Base-by-base conservation (phyloP, 441 rosid genomes). In the Biscutella laevigata region DNA sequence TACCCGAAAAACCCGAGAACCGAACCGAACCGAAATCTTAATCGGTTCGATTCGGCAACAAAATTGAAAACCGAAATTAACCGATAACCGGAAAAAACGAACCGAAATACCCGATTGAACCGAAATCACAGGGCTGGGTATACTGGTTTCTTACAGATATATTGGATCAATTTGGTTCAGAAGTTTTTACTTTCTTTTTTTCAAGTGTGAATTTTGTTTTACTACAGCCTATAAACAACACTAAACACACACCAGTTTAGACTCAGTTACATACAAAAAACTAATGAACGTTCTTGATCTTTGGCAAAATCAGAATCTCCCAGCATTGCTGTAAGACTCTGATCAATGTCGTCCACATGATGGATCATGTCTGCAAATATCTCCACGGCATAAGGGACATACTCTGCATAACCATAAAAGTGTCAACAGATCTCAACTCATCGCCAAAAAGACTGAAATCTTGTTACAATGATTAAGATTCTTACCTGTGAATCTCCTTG, bases 401-500 rank as follows among this genome's bases (percentile, higher is more conserved):
- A 92, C 96, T 82, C 99, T 92, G 81, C 71, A 67, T 35, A 38
- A 44, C 33, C 38, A 58, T 16, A 5, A 29, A 32, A 48, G 0
- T 36, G 41, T 36, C 52, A 55, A 59, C 28, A 59, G 61, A 59
- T 52, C 30, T 20, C 35, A 44, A 37, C 33, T 53, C 17, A 11
- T 0, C 8, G 45, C 19, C 10, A 3, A 27, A 17, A 41, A 7
- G 4, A n/a, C n/a, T n/a, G n/a, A n/a, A n/a, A n/a, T n/a, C n/a
- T 11, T 44, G 49, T 44, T 17, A 37, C n/a, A 12, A 37, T 32
- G 38, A 25, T 4, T 24, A 15, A 21, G 25, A 47, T 24, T 13
- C 40, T 25, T 82, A 88, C 99, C 99, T 88, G 75, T 92, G 99
- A 64, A 92, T 81, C 85, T 92, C 96, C 67, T 82, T 92, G 27